Conservation (phyloP, 1,284 basidiomycete genomes). For the Golubevia sp. region DNA sequence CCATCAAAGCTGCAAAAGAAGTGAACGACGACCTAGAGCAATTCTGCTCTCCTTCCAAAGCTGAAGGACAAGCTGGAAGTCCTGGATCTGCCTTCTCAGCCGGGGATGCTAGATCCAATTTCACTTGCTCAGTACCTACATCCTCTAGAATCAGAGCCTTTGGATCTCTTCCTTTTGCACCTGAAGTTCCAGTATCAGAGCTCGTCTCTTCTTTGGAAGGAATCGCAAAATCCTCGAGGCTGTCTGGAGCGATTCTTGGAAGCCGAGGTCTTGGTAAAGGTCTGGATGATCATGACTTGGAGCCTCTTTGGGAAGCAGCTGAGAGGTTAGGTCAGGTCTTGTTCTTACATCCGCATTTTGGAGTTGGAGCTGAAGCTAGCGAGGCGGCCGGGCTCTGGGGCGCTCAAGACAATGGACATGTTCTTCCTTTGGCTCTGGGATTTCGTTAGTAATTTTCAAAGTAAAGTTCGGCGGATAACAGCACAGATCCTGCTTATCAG, state of each 20-base stretch:
- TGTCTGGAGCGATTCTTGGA: constrained; percentile 78
- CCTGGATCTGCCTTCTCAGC: constrained; percentile 65
- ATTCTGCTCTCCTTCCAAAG: constrained; percentile 66
- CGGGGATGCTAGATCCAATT: constrained; percentile 47
- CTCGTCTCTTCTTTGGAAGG: constrained; percentile 72
- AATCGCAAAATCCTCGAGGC: constrained; percentile 63
- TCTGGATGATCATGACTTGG: constrained; percentile 72
- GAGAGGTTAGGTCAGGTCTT: constrained; percentile 16
- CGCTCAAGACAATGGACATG: constrained; percentile 77
- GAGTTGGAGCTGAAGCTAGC: constrained; percentile 11
- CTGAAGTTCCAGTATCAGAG: constrained; percentile 67
- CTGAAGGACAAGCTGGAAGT: not conserved
- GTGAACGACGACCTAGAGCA: constrained; percentile 77
- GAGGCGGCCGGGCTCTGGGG: constrained; percentile 66
- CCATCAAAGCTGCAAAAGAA: constrained; percentile 70
- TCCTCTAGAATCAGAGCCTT: constrained; percentile 73
- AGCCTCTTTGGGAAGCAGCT: constrained; percentile 74
- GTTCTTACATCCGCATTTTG: constrained; percentile 28
- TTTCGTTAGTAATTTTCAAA: too few relatives aligned
- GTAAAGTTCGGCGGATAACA: too few relatives aligned
- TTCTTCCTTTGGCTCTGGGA: constrained; percentile 79
- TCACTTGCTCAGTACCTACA: constrained; percentile 63
- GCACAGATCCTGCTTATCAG: too few relatives aligned
- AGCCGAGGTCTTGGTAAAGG: constrained; percentile 77
- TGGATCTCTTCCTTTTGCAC: constrained; percentile 80